Conservation (phyloP, 306 rosid genomes). For the Casuarina cunninghamiana region DNA sequence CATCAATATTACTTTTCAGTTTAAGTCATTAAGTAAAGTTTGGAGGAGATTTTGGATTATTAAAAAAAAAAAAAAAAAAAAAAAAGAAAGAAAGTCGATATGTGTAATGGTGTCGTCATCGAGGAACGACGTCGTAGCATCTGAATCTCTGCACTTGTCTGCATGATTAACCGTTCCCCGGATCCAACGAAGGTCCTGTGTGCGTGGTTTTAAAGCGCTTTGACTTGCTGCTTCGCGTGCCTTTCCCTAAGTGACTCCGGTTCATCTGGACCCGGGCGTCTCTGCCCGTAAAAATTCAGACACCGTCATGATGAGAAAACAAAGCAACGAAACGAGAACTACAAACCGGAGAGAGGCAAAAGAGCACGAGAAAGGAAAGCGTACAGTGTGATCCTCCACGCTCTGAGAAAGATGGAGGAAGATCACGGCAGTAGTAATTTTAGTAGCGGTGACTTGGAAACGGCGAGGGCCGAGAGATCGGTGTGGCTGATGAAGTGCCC, state of each 20-base stretch:
- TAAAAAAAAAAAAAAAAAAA: too few relatives aligned
- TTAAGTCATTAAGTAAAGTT: too few relatives aligned
- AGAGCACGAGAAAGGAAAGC: not conserved
- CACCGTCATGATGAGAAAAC: not conserved
- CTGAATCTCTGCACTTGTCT: too few relatives aligned
- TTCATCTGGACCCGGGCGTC: not conserved
- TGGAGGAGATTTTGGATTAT: too few relatives aligned
- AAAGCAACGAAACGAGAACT: not conserved
- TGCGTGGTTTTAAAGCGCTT: too few relatives aligned
- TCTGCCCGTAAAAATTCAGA: not conserved
- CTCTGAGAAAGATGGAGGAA: constrained; percentile 50
- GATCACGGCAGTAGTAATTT: constrained; percentile 44
- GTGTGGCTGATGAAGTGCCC: constrained; percentile 99
- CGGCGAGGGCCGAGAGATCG: constrained; percentile 75
- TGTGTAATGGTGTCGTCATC: too few relatives aligned
- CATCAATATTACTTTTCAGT: too few relatives aligned
- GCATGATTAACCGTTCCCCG: too few relatives aligned
- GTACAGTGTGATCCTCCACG: not conserved
- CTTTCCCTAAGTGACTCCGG: not conserved
- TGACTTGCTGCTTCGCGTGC: too few relatives aligned
- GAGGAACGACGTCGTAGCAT: too few relatives aligned
- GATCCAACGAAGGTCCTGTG: too few relatives aligned
- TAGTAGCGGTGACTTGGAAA: constrained; percentile 64
- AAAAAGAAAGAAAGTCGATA: too few relatives aligned
- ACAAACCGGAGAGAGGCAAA: not conserved